These are phyloP conservation scores for Lepiota brunneoincarnata DNA, from an alignment of 768 basidiomycete species.

Conservation along the genomic window DNA sequence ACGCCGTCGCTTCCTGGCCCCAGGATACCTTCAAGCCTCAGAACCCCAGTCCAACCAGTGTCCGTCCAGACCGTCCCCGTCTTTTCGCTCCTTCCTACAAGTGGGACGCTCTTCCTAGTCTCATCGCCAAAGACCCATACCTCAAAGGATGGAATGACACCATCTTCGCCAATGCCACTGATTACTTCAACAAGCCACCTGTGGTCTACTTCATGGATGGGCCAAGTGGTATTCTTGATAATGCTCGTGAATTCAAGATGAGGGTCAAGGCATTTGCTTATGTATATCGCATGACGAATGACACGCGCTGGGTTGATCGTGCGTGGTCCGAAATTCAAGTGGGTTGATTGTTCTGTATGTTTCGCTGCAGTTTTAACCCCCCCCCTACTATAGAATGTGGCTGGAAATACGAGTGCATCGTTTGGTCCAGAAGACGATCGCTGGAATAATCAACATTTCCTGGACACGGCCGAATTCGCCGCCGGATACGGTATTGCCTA, in stretches of 20 bases:
- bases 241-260: constrained; percentile 85
- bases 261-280: constrained; percentile 92
- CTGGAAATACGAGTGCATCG: constrained; percentile 46
- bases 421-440: constrained; percentile 65
- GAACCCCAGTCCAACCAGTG: constrained; percentile 53
- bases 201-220: constrained; percentile 77
- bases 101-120: constrained; percentile 76
- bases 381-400: constrained; percentile 54
- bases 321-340: constrained; percentile 83
- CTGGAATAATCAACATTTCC: constrained; percentile 92
- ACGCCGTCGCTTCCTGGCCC: constrained; percentile 61
- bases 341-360: constrained; percentile 22
- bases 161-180: constrained; percentile 85
- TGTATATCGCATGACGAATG: constrained; percentile 86
- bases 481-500: constrained; percentile 91
- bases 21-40: constrained; percentile 71
- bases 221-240: constrained; percentile 88
- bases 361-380: background rate
- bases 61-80: constrained; percentile 81
- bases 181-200: constrained; percentile 60
- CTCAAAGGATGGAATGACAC: constrained; percentile 85
- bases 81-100: constrained; percentile 91
- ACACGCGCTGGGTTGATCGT: constrained; percentile 89
- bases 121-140: constrained; percentile 85
- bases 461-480: constrained; percentile 88